Base-by-base conservation (phyloP, 1,284 basidiomycete species). In the Neonothopanus nambi region DNA sequence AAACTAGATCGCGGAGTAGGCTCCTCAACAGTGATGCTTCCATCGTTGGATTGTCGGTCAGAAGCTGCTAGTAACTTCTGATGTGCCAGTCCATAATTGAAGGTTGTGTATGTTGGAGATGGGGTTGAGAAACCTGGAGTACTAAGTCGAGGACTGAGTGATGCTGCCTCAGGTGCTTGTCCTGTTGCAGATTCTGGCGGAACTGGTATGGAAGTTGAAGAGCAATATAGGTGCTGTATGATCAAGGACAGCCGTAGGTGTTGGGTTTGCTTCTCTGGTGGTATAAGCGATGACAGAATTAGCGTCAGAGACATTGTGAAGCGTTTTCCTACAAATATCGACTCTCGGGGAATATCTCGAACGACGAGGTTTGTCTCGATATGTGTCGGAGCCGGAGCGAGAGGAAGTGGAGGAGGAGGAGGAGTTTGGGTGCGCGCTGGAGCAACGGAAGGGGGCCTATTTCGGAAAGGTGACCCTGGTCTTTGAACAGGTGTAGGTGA, bases 351-450 rank as follows among this genome's bases (percentile, higher is more conserved):
- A n/a, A 81, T 68, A 43, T 77, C 69, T 17, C 74, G 74, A 21
- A 85, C 74, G 30, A 84, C 65, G n/a, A 91, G 73, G 55, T 81
- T 81, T 9, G 82, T 71, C 43, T 86, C 82, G 9, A 89, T 60
- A 6, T 72, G 63, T 8, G 62, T 50, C 7, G 60, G 53, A 17
- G 64, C 47, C 15, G 45, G 40, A 23, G 40, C 7, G 64, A 52
- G 40, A 59, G 48, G 48, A 54, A 52, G 23, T 48, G 61, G 55
- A 5, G 64, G 67, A 3, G 84, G 81, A 9, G 84, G 84, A 53
- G 81, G 78, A 3, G 83, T 73, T 5, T 75, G 75, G 18, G 69
- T 18, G 18, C 35, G 23, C 13, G 38, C 50, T 41, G 75, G 57
- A 43, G 64, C 57, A 8, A 67, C 63, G 13, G 76, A 71, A 41